These are phyloP conservation scores for Pezicula carpinea DNA, from an alignment of 2,329 filamentous ascomycete genomes.

Conservation along the genomic window DNA sequence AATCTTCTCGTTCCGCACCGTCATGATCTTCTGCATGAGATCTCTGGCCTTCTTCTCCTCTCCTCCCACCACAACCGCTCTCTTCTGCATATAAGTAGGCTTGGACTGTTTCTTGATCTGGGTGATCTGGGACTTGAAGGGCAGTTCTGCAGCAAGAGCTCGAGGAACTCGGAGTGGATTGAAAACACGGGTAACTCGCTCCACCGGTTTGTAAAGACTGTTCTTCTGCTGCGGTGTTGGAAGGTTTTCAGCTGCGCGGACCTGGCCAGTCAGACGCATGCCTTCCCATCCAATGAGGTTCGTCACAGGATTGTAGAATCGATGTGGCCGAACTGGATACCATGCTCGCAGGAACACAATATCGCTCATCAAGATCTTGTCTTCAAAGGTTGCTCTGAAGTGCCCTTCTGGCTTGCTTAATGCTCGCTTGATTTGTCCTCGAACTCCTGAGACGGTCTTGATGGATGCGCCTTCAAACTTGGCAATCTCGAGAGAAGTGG, in stretches of 20 bases:
- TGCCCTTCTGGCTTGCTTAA: conserved; percentile 90
- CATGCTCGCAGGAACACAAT: conserved; percentile 95
- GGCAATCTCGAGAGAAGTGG: conserved; percentile 83
- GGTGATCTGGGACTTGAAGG: conserved; percentile 88
- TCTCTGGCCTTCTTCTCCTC: conserved; percentile 88
- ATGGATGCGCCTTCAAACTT: conserved; percentile 97
- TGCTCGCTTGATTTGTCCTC: conserved; percentile 95
- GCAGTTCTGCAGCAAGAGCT: conserved; percentile 75
- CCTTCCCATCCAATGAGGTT: conserved; percentile 87
- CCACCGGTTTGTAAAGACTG: conserved; percentile 72
- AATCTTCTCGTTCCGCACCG: conserved; percentile 83
- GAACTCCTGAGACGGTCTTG: conserved; percentile 90
- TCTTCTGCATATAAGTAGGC: conserved; percentile 89
- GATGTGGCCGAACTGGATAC: conserved; percentile 92
- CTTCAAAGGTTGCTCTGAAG: conserved; percentile 96
- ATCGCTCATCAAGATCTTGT: conserved; percentile 95
- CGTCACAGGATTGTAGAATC: conserved; percentile 95
- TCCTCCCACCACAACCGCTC: conserved; percentile 77
- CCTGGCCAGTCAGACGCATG: conserved; percentile 92
- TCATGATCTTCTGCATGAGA: conserved; percentile 88
- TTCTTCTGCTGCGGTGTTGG: conserved; percentile 77
- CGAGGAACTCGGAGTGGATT: conserved; percentile 70
- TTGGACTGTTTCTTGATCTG: conserved; percentile 75
- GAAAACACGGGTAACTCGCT: conserved; percentile 67
- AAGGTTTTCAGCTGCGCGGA: conserved; percentile 72